Base-by-base conservation (phyloP, 1,139 yeast genomes). In the Suhomyces bolitotheri region DNA sequence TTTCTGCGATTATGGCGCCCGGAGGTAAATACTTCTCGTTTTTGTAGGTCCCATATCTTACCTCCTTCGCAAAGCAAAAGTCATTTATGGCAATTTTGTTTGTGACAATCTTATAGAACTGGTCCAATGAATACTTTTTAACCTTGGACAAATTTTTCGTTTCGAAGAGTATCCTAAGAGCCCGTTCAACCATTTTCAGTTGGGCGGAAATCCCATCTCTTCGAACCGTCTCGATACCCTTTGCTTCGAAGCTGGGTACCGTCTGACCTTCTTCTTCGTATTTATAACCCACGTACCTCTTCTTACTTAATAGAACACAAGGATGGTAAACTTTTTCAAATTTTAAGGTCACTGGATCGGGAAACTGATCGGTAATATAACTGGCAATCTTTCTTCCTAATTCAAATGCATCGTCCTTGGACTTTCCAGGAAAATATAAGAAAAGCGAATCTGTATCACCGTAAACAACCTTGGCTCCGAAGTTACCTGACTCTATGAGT, bases 391-490 rank as follows among this genome's bases (percentile, higher is more conserved):
- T 79, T 22, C 71, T 62, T 0, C 97, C 98, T 29, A 83, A 64
- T 10, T 53, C 60, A 54, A 90, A 90, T 0, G 97, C 97, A 27
- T 89, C 94, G 1, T 65, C 73, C 44, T 73, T 78, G 0, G 87
- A 68, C 49, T 79, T 79, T 0, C 97, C 97, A 0, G 97, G 97
- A 8, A 92, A 71, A 53, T 87, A 86, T 2, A 92, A 90, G 69
- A 92, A 92, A 35, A 92, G 62, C 27, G 96, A 86, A 58, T 92
- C 98, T 0, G 98, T 92, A 57, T 92, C 98, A 4, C 98, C 98
- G 58, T 92, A 92, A 0, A 92, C 96, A 0, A 92, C 97, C 50
- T 85, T 82, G 0, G 96, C 97, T 2, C 92, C 90, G 86, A 88
- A 86, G 22, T 68, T 54, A 19, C 77, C 72, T 0, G 55, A 48